Conservation (phyloP, 257 asterid species). For the Solanum tarijense region DNA sequence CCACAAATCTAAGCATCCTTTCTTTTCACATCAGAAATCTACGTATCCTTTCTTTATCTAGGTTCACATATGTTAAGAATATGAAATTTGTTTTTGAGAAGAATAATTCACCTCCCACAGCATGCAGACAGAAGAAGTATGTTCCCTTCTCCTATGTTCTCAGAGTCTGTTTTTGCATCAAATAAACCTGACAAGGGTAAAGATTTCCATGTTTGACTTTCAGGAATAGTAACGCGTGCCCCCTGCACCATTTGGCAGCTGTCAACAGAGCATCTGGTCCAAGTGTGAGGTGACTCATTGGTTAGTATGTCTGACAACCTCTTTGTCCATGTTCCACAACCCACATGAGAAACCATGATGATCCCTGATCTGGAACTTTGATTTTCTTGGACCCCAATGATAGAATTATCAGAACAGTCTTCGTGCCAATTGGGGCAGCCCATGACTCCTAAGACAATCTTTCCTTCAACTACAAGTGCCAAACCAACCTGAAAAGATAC, state of each 20-base stretch:
- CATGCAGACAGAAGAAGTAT: conserved; percentile 68
- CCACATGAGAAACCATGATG: conserved; percentile 78
- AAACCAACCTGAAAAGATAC: conserved; percentile 69
- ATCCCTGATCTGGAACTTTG: conserved; percentile 38
- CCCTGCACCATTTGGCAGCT: conserved; percentile 30
- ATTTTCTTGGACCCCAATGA: conserved; percentile 12
- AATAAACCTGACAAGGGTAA: conserved; percentile 56
- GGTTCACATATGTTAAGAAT: not conserved
- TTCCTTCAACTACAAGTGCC: conserved; percentile 85
- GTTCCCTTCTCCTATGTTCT: conserved; percentile 38
- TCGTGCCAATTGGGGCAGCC: conserved; percentile 92
- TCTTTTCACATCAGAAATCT: not conserved
- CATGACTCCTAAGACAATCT: conserved; percentile 90
- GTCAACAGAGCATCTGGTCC: conserved; percentile 82
- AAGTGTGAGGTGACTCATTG: conserved; percentile 12
- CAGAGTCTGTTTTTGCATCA: conserved; percentile 36
- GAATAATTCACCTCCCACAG: conserved; percentile 73
- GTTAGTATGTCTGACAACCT: conserved; percentile 21
- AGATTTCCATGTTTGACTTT: conserved; percentile 85
- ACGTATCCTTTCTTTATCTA: not conserved
- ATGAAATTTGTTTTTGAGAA: conserved; percentile 1
- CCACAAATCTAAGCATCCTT: not conserved
- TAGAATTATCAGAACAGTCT: conserved; percentile 15
- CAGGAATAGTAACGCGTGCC: conserved; percentile 72
- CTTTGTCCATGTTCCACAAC: conserved; percentile 88